Conservation (phyloP, 768 basidiomycete species). For the Tubosaeta brunneosetosa region DNA sequence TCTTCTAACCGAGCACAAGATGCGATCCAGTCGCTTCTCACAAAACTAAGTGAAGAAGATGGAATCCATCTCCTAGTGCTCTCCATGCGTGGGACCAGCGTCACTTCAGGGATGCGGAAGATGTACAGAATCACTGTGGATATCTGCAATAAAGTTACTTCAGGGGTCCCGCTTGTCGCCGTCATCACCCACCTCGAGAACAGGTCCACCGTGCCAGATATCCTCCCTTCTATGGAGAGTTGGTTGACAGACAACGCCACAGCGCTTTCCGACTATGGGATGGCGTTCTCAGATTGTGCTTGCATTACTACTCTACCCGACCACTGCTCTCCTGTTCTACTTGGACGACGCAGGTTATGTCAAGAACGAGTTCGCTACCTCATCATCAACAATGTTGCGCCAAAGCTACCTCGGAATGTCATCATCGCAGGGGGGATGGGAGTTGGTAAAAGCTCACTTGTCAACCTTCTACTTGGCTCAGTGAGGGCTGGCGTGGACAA, state of each 20-base stretch:
- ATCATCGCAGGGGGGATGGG: conserved; percentile 23
- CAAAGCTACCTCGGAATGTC: conserved; percentile 20
- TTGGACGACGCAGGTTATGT: conserved; percentile 17
- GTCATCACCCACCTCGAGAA: conserved; percentile 34
- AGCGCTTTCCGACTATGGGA: conserved; percentile 25
- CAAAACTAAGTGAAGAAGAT: conserved; percentile 13
- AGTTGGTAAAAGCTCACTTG: conserved; percentile 27
- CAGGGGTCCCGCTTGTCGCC: conserved; percentile 20
- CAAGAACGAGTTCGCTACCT: conserved; percentile 13
- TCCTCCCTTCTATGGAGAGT: conserved; percentile 28
- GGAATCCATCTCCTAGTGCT: conserved; percentile 26
- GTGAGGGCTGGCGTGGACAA: conserved; percentile 20
- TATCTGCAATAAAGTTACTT: conserved; percentile 17
- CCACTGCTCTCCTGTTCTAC: conserved; percentile 17
- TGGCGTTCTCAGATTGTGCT: conserved; percentile 29
- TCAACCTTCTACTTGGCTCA: conserved; percentile 24
- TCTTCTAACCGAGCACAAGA: conserved; percentile 22
- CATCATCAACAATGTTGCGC: conserved; percentile 15
- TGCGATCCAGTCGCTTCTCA: conserved; percentile 24
- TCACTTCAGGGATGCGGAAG: conserved; percentile 25
- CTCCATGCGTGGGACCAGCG: too few species aligned
- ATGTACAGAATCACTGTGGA: conserved; percentile 20
- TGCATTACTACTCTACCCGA: conserved; percentile 21
- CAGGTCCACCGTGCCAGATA: conserved; percentile 10
- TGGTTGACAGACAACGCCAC: conserved; percentile 37